phyloP scores from a whole-genome alignment of 1,284 basidiomycete species.

The Pisolithus thermaeus region DNA sequence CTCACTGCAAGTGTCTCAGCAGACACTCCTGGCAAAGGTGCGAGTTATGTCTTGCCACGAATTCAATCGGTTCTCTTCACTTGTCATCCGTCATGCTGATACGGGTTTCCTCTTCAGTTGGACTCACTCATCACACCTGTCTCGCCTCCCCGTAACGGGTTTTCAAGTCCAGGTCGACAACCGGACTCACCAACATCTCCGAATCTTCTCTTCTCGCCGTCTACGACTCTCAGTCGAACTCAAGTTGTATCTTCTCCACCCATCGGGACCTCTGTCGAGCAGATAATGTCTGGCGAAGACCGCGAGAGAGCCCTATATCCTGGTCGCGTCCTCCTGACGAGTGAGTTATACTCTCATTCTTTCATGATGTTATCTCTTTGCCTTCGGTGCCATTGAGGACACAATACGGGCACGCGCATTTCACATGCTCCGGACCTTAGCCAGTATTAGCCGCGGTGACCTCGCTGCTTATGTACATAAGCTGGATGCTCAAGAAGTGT shows the following conservation, averaged over 20 bases:
- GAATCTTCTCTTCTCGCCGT: slow-evolving; percentile 20
- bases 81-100: background rate
- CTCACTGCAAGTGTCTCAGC: slow-evolving; percentile 64
- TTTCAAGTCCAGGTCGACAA: slow-evolving; percentile 21
- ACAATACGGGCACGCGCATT: background rate
- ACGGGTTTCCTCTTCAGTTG: slow-evolving; percentile 23
- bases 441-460: slow-evolving; percentile 4
- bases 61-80: background rate
- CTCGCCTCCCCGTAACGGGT: slow-evolving; percentile 14
- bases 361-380: background rate
- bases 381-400: slow-evolving; percentile 1
- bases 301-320: slow-evolving; percentile 72
- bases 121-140: slow-evolving; percentile 32
- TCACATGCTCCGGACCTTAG: slow-evolving; percentile 13
- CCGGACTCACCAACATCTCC: slow-evolving; percentile 16
- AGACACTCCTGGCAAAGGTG: slow-evolving; percentile 71
- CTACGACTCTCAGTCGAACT: slow-evolving; percentile 18
- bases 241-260: slow-evolving; percentile 28
- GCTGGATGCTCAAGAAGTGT: background rate
- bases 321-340: slow-evolving; percentile 74
- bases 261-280: slow-evolving; percentile 17
- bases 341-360: slow-evolving; percentile 38
- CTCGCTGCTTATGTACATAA: slow-evolving; percentile 3
- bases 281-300: slow-evolving; percentile 47
- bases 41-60: slow-evolving; percentile 4